Evolutionary conservation across 805 yeast species (phyloP).

Genomic region (Candida boleticola): DNA sequence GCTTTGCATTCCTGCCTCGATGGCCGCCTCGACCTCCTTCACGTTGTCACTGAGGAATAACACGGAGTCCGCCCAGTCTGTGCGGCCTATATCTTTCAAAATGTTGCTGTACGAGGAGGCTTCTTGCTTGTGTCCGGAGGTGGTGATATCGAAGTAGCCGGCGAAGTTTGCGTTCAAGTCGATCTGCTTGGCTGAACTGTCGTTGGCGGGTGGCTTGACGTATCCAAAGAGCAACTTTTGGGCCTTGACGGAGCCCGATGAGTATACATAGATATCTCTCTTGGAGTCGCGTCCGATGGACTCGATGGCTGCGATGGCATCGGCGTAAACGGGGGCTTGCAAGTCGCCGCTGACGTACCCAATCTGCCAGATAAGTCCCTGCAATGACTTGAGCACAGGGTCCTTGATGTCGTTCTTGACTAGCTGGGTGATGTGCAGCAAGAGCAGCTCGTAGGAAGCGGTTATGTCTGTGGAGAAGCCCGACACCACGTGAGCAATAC

Average conservation of each 20-base stretch:
- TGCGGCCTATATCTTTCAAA: conserved; percentile 36
- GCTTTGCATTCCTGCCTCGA: conserved; percentile 58
- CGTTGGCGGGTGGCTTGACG: conserved; percentile 39
- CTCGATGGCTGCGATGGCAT: conserved; percentile 60
- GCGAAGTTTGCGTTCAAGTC: conserved; percentile 54
- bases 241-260: conserved; percentile 87
- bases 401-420: conserved; percentile 74
- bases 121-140: conserved; percentile 72
- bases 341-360: conserved; percentile 81
- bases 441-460: conserved; percentile 28
- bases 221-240: conserved; percentile 75
- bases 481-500: conserved; percentile 30
- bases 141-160: conserved; percentile 83
- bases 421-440: conserved; percentile 51
- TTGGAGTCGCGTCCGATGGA: conserved; percentile 2
- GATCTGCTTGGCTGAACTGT: conserved; percentile 14
- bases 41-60: conserved; percentile 81
- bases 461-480: conserved; percentile 45
- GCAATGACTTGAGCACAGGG: conserved; percentile 70
- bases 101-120: conserved; percentile 59
- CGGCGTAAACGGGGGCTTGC: conserved; percentile 72
- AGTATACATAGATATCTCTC: conserved; percentile 63
- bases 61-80: conserved; percentile 30
- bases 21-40: conserved; percentile 74
- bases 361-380: conserved; percentile 77